phyloP scores from a whole-genome alignment of 306 rosid genomes.

The Cicer yamashitae region DNA sequence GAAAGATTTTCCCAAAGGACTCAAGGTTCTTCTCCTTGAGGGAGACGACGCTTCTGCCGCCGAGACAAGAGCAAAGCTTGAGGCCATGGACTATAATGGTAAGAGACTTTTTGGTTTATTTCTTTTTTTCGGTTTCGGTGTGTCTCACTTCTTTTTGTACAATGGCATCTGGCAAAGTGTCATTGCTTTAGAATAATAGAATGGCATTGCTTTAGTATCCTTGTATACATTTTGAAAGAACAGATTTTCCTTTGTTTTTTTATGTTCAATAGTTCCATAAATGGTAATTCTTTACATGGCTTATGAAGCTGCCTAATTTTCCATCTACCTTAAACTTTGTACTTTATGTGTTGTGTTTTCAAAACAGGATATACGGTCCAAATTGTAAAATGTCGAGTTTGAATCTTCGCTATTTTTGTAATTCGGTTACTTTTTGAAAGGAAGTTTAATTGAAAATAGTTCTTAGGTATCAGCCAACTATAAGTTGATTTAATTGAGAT shows the following conservation, averaged over 20 bases:
- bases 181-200: constrained; percentile 30
- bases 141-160: constrained; percentile 25
- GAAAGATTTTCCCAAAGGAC: constrained; percentile 94
- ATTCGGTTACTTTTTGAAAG: constrained; percentile 9
- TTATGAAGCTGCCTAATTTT: constrained; percentile 27
- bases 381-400: constrained; percentile 19
- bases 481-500: constrained; percentile 35
- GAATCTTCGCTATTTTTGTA: constrained; percentile 21
- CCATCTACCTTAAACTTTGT: constrained; percentile 25
- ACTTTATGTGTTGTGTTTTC: constrained; percentile 3
- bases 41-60: constrained; percentile 70
- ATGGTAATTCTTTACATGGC: constrained; percentile 32
- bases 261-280: constrained; percentile 8
- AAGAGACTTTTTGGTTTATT: constrained; percentile 35
- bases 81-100: constrained; percentile 92
- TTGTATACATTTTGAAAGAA: constrained; percentile 16
- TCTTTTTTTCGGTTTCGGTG: constrained; percentile 4
- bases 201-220: constrained; percentile 37
- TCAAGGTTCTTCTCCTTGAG: constrained; percentile 86
- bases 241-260: background rate
- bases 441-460: constrained; percentile 24
- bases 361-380: constrained; percentile 36
- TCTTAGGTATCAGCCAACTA: constrained; percentile 13
- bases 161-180: constrained; percentile 43
- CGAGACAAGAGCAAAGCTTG: constrained; percentile 78